These are phyloP conservation scores for Sporothrix euskadiensis DNA, from an alignment of 2,329 filamentous ascomycete species.

Conservation along the genomic window DNA sequence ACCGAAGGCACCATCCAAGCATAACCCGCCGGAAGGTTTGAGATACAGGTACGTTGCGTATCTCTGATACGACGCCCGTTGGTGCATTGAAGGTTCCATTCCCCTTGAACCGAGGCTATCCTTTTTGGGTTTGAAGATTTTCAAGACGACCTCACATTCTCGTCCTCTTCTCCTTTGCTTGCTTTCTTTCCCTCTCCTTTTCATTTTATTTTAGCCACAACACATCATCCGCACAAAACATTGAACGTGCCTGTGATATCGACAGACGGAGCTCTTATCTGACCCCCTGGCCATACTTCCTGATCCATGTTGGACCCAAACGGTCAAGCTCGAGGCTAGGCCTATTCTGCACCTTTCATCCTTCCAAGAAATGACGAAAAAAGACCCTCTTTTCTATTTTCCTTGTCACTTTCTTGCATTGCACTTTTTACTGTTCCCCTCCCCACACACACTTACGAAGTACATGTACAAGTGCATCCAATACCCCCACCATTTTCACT, in stretches of 20 bases:
- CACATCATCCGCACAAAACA: neutral
- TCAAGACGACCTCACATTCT: too few relatives aligned
- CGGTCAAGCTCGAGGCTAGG: slow-evolving; percentile 8
- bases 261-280: neutral
- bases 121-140: neutral
- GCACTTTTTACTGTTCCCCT: neutral
- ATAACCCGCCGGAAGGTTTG: neutral
- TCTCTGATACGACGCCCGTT: neutral
- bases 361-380: neutral
- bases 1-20: neutral
- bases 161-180: neutral
- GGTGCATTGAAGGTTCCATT: neutral
- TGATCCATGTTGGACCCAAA: slow-evolving; percentile 6
- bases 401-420: neutral
- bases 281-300: neutral
- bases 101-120: neutral
- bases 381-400: slow-evolving; percentile 4
- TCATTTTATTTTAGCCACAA: neutral
- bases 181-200: neutral
- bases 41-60: neutral
- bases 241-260: neutral
- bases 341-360: neutral
- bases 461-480: neutral
- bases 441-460: slow-evolving; percentile 25
- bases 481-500: slow-evolving; percentile 17